phyloP scores from a whole-genome alignment of 169 alveolate genomes.

The Theileria orientalis region DNA sequence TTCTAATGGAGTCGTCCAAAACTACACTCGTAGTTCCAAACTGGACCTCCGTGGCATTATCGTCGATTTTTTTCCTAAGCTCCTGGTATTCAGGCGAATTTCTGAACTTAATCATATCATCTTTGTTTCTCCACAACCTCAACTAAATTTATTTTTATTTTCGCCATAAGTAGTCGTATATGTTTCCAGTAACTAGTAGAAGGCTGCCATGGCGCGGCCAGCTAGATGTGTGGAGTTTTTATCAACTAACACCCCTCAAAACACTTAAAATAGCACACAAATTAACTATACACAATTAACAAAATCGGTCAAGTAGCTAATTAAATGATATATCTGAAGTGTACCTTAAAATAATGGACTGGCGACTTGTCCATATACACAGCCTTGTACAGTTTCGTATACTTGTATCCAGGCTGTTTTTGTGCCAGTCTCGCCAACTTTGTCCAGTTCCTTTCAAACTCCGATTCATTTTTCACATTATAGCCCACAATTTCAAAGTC shows the following conservation, averaged over 20 bases:
- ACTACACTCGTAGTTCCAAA: constrained; percentile 31
- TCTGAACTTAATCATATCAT: constrained; percentile 19
- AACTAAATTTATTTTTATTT: constrained; percentile 29
- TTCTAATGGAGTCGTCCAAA: constrained; percentile 55
- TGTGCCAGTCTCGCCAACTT: constrained; percentile 57
- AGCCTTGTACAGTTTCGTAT: constrained; percentile 72
- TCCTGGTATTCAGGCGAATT: constrained; percentile 6
- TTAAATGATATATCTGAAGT: constrained; percentile 14
- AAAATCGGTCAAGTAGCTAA: background rate
- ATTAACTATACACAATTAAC: no score
- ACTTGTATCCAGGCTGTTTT: constrained; percentile 69
- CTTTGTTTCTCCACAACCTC: constrained; percentile 56
- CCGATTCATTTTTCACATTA: constrained; percentile 42
- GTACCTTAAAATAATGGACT: constrained; percentile 68
- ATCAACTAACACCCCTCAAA: no score
- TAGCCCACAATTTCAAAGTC: constrained; percentile 69
- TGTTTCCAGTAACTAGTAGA: constrained; percentile 11
- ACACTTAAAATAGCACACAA: no score
- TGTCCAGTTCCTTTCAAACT: constrained; percentile 69
- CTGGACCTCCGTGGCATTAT: constrained; percentile 26
- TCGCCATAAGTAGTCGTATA: no score
- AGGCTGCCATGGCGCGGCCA: no score
- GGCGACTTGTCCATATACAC: constrained; percentile 59
- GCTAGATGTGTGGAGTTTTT: no score
- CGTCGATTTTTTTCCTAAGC: constrained; percentile 39